Evolutionary conservation across 1,284 basidiomycete genomes (phyloP), one percentile per base, ranked within the genome.

Genomic region (Sphaerobolus stellatus): DNA sequence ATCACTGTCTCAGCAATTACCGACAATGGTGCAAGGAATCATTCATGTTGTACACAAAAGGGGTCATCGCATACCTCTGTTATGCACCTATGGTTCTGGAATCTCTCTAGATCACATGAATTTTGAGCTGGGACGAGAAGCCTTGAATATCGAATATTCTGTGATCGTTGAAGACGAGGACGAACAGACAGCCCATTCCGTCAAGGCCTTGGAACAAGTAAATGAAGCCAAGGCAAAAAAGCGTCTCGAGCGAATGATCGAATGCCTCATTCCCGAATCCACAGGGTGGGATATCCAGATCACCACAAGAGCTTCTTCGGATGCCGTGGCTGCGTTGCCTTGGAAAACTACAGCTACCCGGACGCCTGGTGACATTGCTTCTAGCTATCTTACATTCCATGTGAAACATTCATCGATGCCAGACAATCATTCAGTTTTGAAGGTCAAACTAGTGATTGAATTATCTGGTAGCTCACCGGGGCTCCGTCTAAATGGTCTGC

Each of bases 211-310:
- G 57, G 81, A 84, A 40, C 85, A 84, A 56, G 68, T 89, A 6
- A 79, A 84, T 57, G 76, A 79, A 4, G 64, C 84, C 43, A 80
- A 81, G 31, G 88, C 91, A 62, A 77, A 83, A 54, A 75, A 80
- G 53, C 77, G 87, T 41, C 73, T 92, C 16, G 85, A 85, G 13
- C 78, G 92, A 28, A 82, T 87, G 0, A 75, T 97, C 45, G 92
- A 97, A 71, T 88, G 91, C 62, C 73, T 84, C 4, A 70, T 99
- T 18, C 89, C 92, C 2, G 79, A 84, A 1, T 71, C 77, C 4
- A 85, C 94, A 61, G 92, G 93, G 7, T 99, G 96, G 96, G 94
- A 98, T 64, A 83, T 96, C 0, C 90, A 89, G 61, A 75, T 83
- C 54, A 81, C 80, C 48, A 85, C 82, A 55, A 88, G 76, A 64